phyloP scores from a whole-genome alignment of 805 yeast species.

The Starmerella bombicola region DNA sequence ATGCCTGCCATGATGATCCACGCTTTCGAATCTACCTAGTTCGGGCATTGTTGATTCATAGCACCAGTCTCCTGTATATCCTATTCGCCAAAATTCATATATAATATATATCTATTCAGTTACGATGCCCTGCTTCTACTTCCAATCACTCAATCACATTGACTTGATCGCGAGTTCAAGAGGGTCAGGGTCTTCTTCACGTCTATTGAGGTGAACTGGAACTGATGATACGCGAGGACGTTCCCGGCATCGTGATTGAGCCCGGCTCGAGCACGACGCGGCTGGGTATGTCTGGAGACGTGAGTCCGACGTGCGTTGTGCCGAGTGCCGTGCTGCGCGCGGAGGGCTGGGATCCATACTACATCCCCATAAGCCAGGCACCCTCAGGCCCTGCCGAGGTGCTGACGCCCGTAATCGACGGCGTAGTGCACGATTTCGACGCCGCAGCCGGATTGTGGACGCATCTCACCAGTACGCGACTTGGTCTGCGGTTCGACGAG shows the following conservation, averaged over 20 bases:
- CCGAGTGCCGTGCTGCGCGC: conserved; percentile 41
- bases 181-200: too few species aligned
- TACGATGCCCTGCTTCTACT: too few species aligned
- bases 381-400: conserved; percentile 19
- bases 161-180: too few species aligned
- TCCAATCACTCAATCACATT: too few species aligned
- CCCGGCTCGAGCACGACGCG: conserved; percentile 77
- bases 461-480: conserved; percentile 38
- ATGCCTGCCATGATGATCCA: too few species aligned
- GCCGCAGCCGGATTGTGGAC: conserved; percentile 63
- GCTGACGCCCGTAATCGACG: conserved; percentile 23
- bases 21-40: too few species aligned
- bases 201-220: too few species aligned
- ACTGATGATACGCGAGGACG: conserved; percentile 51
- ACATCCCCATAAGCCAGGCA: conserved; percentile 12
- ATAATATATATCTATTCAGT: too few species aligned
- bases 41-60: too few species aligned
- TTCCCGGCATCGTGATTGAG: conserved; percentile 78
- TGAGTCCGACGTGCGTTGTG: conserved; percentile 58
- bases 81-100: too few species aligned
- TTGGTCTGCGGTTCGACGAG: conserved; percentile 46
- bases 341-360: conserved; percentile 19
- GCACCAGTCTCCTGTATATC: too few species aligned
- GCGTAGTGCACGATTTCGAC: conserved; percentile 57
- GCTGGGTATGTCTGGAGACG: conserved; percentile 87